Base-by-base conservation (phyloP, 192 early-diverging fungal species). In the Coemansia erecta region DNA sequence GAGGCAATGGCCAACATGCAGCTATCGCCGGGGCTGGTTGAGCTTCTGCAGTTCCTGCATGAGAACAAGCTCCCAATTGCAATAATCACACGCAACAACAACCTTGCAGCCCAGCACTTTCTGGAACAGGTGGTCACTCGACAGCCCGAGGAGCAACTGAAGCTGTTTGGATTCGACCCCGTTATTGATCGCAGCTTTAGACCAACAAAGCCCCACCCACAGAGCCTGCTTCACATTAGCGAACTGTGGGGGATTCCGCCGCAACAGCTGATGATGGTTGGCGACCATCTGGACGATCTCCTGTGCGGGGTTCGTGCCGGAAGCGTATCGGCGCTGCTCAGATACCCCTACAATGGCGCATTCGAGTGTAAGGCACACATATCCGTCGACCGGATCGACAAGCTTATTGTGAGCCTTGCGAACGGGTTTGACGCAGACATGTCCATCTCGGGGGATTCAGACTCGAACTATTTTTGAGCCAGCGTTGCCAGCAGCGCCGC, bases 241-340 rank as follows among this genome's bases (percentile, higher is more conserved):
- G 17, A 53, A 47, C 9, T 8, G 22, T 83, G 81, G 81, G 59
- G 58, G 3, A 65, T 83, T 43, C 66, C 61, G 39, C 72, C 81
- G 9, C 52, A 68, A 17, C 62, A 81, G 45, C 63, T 80, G 13
- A 48, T 80, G 72, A 83, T 83, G 78, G 81, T 83, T 12, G 81
- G 81, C 33, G 81, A 83, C 58, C 67, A 81, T 48, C 59, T 62
- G 35, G 81, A 83, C 56, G 81, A 83, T 35, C 56, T 83, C n/a
- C 51, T 70, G 35, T 83, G 81, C 18, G 81, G 81, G 1, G 45
- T 63, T 7, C 63, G 70, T 2, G 81, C 78, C 1, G 81, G 81
- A 8, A 66, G 65, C 42, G 61, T 83, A 31, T 43, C 79, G 13
- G 68, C 68, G 33, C 58, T 83, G 49, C 53, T 83, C 50, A 63